Conservation (phyloP, 495 filamentous ascomycete genomes). For the Annulohypoxylon bovei region DNA sequence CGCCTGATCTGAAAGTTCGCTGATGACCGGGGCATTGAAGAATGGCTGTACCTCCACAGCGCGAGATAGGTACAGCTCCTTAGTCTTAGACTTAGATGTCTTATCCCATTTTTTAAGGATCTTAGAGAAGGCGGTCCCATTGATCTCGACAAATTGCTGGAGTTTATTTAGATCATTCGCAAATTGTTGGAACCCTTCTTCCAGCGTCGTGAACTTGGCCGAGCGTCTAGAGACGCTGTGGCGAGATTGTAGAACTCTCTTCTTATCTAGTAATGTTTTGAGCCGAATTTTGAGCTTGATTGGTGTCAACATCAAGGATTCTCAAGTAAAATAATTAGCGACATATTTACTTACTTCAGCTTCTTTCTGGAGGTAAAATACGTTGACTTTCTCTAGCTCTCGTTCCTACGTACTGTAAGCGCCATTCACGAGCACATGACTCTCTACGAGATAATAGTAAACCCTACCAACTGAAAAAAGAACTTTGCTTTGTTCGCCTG, state of each 20-base stretch:
- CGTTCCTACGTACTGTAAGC: constrained; percentile 71
- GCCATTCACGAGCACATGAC: neutral
- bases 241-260: constrained; percentile 83
- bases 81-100: constrained; percentile 98
- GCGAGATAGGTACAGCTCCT: constrained; percentile 93
- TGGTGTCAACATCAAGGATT: constrained; percentile 21
- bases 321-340: neutral
- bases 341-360: constrained; percentile 75
- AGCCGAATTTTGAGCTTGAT: constrained; percentile 88
- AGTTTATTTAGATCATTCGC: constrained; percentile 95
- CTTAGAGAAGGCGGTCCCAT: constrained; percentile 96
- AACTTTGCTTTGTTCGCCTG: constrained; percentile 98
- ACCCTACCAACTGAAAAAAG: constrained; percentile 91
- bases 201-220: constrained; percentile 88
- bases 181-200: constrained; percentile 97
- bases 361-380: constrained; percentile 97
- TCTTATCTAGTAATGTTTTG: constrained; percentile 92
- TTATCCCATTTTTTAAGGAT: constrained; percentile 99
- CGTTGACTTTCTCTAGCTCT: constrained; percentile 98
- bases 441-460: constrained; percentile 6
- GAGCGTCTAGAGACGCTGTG: constrained; percentile 82
- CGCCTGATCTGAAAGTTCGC: constrained; percentile 94
- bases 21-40: constrained; percentile 96
- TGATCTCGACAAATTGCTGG: constrained; percentile 98
- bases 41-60: constrained; percentile 98